Base-by-base conservation (phyloP, 345 rosid genomes). In the Carallia brachiata region DNA sequence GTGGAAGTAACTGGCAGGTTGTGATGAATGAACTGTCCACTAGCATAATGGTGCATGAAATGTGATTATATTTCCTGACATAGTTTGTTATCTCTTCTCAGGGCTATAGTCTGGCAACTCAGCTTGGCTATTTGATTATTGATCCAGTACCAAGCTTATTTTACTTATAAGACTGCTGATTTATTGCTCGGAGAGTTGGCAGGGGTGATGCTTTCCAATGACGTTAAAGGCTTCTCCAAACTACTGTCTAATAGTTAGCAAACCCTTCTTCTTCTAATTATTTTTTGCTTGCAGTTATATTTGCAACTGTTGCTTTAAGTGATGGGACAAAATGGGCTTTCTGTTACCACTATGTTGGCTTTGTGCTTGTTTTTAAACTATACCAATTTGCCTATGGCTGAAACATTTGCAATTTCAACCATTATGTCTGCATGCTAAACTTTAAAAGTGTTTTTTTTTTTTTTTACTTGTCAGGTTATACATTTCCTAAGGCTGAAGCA, bases 121-220 rank as follows among this genome's bases (percentile, higher is more conserved):
- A 78, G 75, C 92, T 93, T 62, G 98, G 96, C 73, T 97, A 93
- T 83, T 89, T 96, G 18, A 80, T 91, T 76, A 79, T 91, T 36
- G 89, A 91, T 71, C 94, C 94, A 60, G 91, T 91, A 36, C 94
- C 98, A 47, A 93, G 97, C 74, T 83, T 91, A 80, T 91, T 91
- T 78, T 23, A 91, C 98, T 44, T 93, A 89, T 71, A 91, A 88
- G 85, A 84, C 91, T 68, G 77, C 76, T 56, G 97, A 93, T 81
- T 70, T 88, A 40, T 77, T 58, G 62, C 79, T 93, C 47, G 73
- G 84, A 4, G 94, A 84, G 76, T 81, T 93, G 73, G 82, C 96
- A 3, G 96, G 98, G 84, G 98, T 93, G 87, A 71, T 68, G 63
- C 62, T 57, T 65, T 52, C 55, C 68, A 48, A 6, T 64, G 50